A percentile compares a stretch with the other conserved stretches of the same genome.
Conservation (phyloP, 1,139 yeast genomes). For the Saccharomyces uvarum region DNA sequence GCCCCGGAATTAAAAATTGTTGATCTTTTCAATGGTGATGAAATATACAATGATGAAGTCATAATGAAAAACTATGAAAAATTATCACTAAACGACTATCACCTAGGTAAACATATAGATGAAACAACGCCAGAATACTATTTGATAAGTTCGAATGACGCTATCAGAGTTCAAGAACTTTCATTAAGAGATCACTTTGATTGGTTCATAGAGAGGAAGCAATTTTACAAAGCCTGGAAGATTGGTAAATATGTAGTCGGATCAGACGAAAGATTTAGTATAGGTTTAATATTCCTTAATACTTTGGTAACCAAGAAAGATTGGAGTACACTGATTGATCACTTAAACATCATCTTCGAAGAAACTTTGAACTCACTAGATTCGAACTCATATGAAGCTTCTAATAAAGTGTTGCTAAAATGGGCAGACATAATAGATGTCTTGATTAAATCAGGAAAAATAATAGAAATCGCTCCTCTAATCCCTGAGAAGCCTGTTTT, state of each 20-base stretch:
- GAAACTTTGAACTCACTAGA: background rate
- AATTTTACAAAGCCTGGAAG: constrained; percentile 67
- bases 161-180: constrained; percentile 64
- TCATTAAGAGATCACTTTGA: constrained; percentile 58
- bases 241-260: constrained; percentile 53
- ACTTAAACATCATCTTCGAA: background rate
- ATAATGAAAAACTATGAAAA: constrained; percentile 51
- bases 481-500: constrained; percentile 45
- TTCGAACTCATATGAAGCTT: constrained; percentile 16
- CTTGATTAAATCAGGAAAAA: constrained; percentile 46
- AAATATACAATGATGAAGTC: constrained; percentile 76
- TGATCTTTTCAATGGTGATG: constrained; percentile 60
- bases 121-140: constrained; percentile 42
- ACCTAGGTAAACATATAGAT: constrained; percentile 45
- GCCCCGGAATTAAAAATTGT: constrained; percentile 70
- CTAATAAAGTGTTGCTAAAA: constrained; percentile 37
- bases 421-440: constrained; percentile 65
- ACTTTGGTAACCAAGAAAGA: constrained; percentile 41
- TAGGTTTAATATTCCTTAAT: constrained; percentile 61
- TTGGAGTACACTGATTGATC: constrained; percentile 39
- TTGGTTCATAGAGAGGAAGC: constrained; percentile 58
- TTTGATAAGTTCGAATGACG: constrained; percentile 75
- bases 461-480: constrained; percentile 41
- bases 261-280: constrained; percentile 44
- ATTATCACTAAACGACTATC: constrained; percentile 75